Conservation (phyloP, 2,329 filamentous ascomycete species). For the Diplocarpon rosae region DNA sequence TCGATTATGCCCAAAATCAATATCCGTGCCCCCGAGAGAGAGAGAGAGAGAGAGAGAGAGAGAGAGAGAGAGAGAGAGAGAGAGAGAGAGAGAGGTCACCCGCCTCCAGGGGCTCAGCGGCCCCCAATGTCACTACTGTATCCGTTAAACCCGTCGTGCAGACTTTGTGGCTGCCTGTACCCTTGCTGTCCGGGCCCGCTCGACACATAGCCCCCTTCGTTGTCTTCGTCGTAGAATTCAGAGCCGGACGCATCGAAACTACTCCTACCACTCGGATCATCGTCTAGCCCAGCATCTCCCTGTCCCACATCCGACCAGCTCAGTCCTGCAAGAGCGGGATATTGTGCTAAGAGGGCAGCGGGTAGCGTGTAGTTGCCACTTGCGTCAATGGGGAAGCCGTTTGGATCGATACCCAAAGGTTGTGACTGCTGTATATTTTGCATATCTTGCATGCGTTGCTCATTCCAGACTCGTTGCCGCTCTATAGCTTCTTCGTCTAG, state of each 20-base stretch:
- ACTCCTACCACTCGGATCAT: slow-evolving; percentile 66
- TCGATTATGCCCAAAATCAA: background rate
- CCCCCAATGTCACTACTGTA: slow-evolving; percentile 26
- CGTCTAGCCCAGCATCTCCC: slow-evolving; percentile 50
- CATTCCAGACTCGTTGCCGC: slow-evolving; percentile 62
- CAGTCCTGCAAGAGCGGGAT: slow-evolving; percentile 81
- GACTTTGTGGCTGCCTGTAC: slow-evolving; percentile 20
- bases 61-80: slow-evolving; percentile 2
- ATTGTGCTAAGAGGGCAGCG: slow-evolving; percentile 78
- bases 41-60: slow-evolving; percentile 2
- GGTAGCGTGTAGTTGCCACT: slow-evolving; percentile 60
- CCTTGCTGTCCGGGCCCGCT: slow-evolving; percentile 25
- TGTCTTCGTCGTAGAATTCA: slow-evolving; percentile 60
- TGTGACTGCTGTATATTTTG: slow-evolving; percentile 52
- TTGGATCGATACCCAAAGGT: slow-evolving; percentile 48
- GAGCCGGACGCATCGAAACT: slow-evolving; percentile 70
- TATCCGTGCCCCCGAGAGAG: slow-evolving; percentile 6
- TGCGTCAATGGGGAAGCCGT: slow-evolving; percentile 46
- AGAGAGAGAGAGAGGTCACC: background rate
- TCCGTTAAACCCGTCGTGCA: slow-evolving; percentile 23
- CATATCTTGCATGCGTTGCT: slow-evolving; percentile 54
- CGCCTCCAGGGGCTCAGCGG: slow-evolving; percentile 10
- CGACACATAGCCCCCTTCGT: slow-evolving; percentile 58
- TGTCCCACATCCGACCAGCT: slow-evolving; percentile 72
- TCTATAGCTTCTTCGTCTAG: slow-evolving; percentile 88